Conservation (phyloP, 306 rosid species). For the Rosa multiflora region DNA sequence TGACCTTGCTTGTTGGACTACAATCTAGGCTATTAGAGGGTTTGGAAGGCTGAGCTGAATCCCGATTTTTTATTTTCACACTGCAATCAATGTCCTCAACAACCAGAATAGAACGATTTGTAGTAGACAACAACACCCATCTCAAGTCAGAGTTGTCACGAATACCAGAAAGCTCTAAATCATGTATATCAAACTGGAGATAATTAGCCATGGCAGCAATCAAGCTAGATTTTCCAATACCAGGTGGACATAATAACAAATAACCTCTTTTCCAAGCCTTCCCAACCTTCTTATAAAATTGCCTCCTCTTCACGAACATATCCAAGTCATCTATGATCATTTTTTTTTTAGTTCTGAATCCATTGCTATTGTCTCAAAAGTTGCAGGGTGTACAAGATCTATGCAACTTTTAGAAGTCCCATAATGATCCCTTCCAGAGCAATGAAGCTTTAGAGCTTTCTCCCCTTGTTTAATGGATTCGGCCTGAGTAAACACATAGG, state of each 20-base stretch:
- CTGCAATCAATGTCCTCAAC: slow-evolving; percentile 41
- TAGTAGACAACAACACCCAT: slow-evolving; percentile 25
- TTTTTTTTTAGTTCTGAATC: background rate
- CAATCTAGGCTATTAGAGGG: background rate
- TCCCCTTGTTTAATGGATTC: background rate
- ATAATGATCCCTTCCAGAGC: background rate
- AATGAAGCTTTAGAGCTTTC: background rate
- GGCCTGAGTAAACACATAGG: background rate
- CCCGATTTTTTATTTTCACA: background rate
- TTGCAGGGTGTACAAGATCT: slow-evolving; percentile 1
- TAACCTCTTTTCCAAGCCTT: slow-evolving; percentile 42
- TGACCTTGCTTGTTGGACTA: background rate
- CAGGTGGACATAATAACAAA: slow-evolving; percentile 45
- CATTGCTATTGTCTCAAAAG: background rate
- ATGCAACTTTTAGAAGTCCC: background rate
- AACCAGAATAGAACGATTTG: slow-evolving; percentile 39
- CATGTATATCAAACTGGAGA: slow-evolving; percentile 39
- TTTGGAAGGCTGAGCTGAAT: background rate
- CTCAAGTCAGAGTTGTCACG: slow-evolving; percentile 22
- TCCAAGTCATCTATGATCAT: background rate
- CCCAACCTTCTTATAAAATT: background rate
- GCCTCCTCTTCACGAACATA: background rate
- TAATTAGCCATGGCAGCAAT: slow-evolving; percentile 50
- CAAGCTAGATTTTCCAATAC: slow-evolving; percentile 41
- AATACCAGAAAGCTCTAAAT: slow-evolving; percentile 30